Conservation (phyloP, 1,284 basidiomycete genomes). For the Ceratobasidium theobromae region DNA sequence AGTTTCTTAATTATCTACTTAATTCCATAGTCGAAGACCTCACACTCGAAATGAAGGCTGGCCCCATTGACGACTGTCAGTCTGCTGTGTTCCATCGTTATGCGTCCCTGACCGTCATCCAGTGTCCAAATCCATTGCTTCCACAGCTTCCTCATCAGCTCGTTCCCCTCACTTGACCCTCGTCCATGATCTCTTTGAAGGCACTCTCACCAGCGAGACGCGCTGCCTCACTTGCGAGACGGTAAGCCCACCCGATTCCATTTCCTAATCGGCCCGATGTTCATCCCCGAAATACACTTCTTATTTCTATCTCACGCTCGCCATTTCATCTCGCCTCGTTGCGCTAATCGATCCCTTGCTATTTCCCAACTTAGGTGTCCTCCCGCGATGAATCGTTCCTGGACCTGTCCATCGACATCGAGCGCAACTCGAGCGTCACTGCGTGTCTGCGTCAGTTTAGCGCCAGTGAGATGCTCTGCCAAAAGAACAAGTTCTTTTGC, state of each 20-base stretch:
- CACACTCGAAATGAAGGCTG: slow-evolving; percentile 56
- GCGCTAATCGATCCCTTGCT: neutral
- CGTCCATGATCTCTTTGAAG: slow-evolving; percentile 72
- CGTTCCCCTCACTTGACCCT: slow-evolving; percentile 43
- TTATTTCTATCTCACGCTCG: slow-evolving; percentile 27
- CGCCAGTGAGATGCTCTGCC: slow-evolving; percentile 96
- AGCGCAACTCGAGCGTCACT: slow-evolving; percentile 94
- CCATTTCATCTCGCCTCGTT: too few species aligned
- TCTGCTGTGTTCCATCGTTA: neutral
- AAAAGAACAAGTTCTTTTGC: slow-evolving; percentile 98
- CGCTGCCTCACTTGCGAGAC: slow-evolving; percentile 97
- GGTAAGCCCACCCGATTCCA: slow-evolving; percentile 48
- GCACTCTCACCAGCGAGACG: slow-evolving; percentile 92
- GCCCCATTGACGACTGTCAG: slow-evolving; percentile 21
- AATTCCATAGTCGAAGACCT: slow-evolving; percentile 94
- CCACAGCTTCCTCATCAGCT: slow-evolving; percentile 29
- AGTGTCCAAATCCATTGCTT: slow-evolving; percentile 37
- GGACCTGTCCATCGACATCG: slow-evolving; percentile 97
- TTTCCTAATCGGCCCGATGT: neutral
- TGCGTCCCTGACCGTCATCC: neutral
- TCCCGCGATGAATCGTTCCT: slow-evolving; percentile 95
- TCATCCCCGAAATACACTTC: slow-evolving; percentile 15
- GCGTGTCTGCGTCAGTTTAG: slow-evolving; percentile 95
- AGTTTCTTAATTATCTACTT: slow-evolving; percentile 92
- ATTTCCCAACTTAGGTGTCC: slow-evolving; percentile 63